phyloP scores from a whole-genome alignment of 768 basidiomycete species.

The Podaxis pistillaris region DNA sequence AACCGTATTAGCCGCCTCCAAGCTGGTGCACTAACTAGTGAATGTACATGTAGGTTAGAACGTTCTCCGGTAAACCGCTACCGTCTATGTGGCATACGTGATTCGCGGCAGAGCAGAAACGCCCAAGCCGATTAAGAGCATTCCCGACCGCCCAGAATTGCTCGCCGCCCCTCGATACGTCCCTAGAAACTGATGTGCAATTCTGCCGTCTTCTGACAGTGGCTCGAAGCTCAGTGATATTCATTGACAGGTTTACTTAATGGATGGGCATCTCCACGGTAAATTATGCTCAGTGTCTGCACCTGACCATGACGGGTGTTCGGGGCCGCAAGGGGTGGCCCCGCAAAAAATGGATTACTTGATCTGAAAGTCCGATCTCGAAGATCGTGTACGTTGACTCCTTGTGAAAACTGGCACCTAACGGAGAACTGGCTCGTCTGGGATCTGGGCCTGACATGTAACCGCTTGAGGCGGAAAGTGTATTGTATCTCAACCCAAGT shows the following conservation, averaged over 20 bases:
- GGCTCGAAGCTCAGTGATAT: neutral
- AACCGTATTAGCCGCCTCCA: neutral
- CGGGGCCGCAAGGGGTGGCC: neutral
- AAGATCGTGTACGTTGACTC: no score
- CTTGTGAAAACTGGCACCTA: no score
- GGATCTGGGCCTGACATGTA: no score
- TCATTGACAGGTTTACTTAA: neutral
- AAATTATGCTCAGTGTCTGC: neutral
- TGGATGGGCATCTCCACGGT: neutral
- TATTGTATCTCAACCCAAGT: no score
- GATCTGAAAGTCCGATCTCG: neutral
- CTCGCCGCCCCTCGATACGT: neutral
- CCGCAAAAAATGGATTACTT: neutral
- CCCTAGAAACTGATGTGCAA: neutral
- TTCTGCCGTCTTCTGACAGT: neutral
- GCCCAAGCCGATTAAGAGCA: neutral
- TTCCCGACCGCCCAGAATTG: neutral
- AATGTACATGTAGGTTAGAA: neutral
- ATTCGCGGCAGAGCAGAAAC: slow-evolving; percentile 5
- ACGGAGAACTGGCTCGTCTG: no score
- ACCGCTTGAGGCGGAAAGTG: no score
- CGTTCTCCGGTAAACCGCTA: neutral
- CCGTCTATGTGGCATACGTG: neutral
- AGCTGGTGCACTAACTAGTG: neutral
- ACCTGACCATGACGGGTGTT: neutral